Percentiles rank a stretch among this genome's conserved stretches.
Evolutionary conservation across 2,329 filamentous ascomycete species (phyloP).

Genomic region (Fusarium sp.): DNA sequence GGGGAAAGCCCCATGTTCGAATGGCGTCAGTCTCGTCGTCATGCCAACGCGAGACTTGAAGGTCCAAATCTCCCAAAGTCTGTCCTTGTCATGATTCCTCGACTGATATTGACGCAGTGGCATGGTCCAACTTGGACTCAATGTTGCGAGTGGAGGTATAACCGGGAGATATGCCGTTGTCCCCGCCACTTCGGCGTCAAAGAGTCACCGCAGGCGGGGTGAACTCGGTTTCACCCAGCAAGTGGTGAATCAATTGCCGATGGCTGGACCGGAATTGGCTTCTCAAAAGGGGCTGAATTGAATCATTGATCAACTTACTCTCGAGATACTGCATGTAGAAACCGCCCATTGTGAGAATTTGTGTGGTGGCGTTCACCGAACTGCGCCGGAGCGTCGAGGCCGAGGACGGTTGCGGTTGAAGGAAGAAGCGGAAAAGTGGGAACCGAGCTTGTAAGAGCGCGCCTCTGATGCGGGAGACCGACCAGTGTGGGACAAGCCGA

Average conservation of each 20-base stretch:
- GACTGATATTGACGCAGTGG: not conserved
- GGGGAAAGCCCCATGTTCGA: not conserved
- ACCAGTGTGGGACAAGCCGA: slow-evolving; percentile 3
- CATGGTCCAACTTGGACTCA: not conserved
- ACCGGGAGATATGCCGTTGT: not conserved
- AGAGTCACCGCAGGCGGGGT: slow-evolving; percentile 27
- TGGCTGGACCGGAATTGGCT: slow-evolving; percentile 32
- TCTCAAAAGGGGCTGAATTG: slow-evolving; percentile 15
- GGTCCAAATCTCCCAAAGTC: not conserved
- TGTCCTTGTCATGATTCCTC: slow-evolving; percentile 5
- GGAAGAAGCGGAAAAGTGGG: slow-evolving; percentile 36
- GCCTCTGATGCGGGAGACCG: slow-evolving; percentile 27
- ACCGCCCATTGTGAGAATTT: slow-evolving; percentile 65
- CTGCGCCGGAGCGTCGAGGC: slow-evolving; percentile 19
- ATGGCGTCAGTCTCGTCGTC: not conserved
- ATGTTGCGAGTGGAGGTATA: slow-evolving; percentile 3
- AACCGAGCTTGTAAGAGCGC: slow-evolving; percentile 32
- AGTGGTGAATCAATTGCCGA: slow-evolving; percentile 34
- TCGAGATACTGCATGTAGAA: slow-evolving; percentile 81
- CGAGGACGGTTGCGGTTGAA: slow-evolving; percentile 26
- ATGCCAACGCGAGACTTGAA: not conserved
- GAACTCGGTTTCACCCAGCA: slow-evolving; percentile 19
- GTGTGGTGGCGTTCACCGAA: slow-evolving; percentile 41
- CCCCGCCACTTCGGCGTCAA: not conserved
- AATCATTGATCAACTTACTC: slow-evolving; percentile 68